phyloP scores from a whole-genome alignment of 306 rosid species.

The Vicia sativa region DNA sequence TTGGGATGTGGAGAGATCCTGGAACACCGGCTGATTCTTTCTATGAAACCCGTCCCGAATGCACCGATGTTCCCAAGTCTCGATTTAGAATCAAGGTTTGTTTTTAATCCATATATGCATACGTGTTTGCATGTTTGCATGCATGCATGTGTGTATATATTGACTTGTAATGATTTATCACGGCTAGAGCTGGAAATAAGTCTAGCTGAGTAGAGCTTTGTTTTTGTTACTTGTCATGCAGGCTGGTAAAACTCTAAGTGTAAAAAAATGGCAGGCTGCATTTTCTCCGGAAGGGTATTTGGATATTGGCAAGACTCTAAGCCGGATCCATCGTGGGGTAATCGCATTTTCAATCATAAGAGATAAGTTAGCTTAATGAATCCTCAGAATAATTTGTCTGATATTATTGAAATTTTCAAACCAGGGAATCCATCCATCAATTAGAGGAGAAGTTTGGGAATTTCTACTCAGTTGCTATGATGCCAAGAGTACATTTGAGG shows the following conservation, averaged over 20 bases:
- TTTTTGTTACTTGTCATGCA: constrained; percentile 38
- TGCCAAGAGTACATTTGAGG: constrained; percentile 74
- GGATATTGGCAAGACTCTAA: constrained; percentile 80
- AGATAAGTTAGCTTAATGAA: background rate
- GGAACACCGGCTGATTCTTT: constrained; percentile 93
- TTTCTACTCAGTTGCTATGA: constrained; percentile 95
- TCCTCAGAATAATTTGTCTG: background rate
- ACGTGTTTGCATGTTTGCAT: too few species aligned
- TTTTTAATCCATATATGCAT: background rate
- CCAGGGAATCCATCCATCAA: constrained; percentile 94
- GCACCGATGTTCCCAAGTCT: constrained; percentile 89
- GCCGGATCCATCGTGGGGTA: constrained; percentile 93
- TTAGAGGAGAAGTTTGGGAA: constrained; percentile 99
- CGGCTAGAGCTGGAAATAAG: too few species aligned
- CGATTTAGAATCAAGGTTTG: constrained; percentile 85
- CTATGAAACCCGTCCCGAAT: constrained; percentile 88
- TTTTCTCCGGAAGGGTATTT: constrained; percentile 85
- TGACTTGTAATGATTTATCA: too few species aligned
- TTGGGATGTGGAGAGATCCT: constrained; percentile 86
- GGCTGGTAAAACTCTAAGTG: constrained; percentile 95
- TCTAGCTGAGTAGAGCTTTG: background rate
- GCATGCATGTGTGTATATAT: too few species aligned
- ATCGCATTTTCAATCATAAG: constrained; percentile 37
- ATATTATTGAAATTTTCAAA: constrained; percentile 26
- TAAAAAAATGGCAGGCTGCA: constrained; percentile 88